phyloP scores from a whole-genome alignment of 1,139 yeast species.

The Geotrichum europaeum region DNA sequence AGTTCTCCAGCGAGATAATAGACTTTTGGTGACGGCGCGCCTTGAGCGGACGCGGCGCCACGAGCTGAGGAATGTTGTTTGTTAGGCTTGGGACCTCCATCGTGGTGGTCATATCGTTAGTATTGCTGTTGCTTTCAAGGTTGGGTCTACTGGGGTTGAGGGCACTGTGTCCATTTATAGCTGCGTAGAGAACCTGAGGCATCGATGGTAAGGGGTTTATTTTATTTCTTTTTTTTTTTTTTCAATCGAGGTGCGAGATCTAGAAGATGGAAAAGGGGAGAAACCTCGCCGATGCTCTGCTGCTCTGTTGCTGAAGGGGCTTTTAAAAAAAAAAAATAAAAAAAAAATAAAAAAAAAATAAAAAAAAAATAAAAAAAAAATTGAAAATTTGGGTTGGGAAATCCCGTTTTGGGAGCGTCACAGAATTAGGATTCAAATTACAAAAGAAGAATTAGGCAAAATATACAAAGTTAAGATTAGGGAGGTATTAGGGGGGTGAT shows the following conservation, averaged over 20 bases:
- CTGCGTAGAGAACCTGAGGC: neutral
- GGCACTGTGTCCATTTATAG: neutral
- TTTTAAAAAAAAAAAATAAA: neutral
- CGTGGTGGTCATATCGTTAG: neutral
- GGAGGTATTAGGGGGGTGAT: neutral
- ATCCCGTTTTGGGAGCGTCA: neutral
- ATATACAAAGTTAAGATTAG: neutral
- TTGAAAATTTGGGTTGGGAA: neutral
- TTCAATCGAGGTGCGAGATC: neutral
- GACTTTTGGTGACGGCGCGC: slow-evolving; percentile 23
- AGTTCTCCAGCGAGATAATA: slow-evolving; percentile 22
- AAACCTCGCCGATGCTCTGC: neutral
- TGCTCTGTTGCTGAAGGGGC: neutral
- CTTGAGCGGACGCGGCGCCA: slow-evolving; percentile 26
- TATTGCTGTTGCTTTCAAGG: neutral
- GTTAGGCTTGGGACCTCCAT: neutral
- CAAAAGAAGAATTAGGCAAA: neutral
- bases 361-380: neutral
- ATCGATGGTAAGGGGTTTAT: neutral
- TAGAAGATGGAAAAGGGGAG: neutral
- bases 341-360: neutral
- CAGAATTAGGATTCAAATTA: neutral
- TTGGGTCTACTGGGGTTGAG: neutral
- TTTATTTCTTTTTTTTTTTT: too few relatives aligned
- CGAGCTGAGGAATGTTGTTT: neutral